Conservation (phyloP, 2,329 filamentous ascomycete genomes). For the Epichloe sibirici region DNA sequence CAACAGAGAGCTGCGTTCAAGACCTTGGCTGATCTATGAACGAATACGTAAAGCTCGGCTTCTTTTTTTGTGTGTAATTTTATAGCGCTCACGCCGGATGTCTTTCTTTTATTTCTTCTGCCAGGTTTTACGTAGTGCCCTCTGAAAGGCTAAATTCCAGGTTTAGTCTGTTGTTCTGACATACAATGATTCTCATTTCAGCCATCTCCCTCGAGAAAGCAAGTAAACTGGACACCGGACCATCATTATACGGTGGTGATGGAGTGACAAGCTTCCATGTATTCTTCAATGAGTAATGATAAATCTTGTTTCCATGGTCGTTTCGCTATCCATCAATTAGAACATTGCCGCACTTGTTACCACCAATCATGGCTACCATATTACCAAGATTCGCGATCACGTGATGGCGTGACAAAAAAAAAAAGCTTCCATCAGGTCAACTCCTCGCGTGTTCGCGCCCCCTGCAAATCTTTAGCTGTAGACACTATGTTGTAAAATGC, state of each 20-base stretch:
- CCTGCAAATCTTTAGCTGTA: constrained; percentile 5
- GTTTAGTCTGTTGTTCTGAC: too few species aligned
- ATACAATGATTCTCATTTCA: too few species aligned
- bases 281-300: too few species aligned
- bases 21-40: constrained; percentile 40
- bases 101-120: neutral
- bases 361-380: constrained; percentile 8
- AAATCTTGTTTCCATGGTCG: too few species aligned
- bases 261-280: too few species aligned
- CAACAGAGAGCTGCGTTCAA: constrained; percentile 29
- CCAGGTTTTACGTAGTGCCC: neutral
- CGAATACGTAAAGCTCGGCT: too few species aligned
- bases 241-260: too few species aligned
- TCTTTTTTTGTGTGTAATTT: neutral
- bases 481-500: constrained; percentile 16
- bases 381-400: constrained; percentile 13
- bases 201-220: too few species aligned
- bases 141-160: neutral
- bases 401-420: constrained; percentile 18
- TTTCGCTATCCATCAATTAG: too few species aligned
- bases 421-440: constrained; percentile 6
- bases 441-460: constrained; percentile 1
- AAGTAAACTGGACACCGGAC: too few species aligned
- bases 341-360: neutral
- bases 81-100: neutral